Conservation (phyloP, 768 basidiomycete genomes). For the Paxillus rubicundulus region DNA sequence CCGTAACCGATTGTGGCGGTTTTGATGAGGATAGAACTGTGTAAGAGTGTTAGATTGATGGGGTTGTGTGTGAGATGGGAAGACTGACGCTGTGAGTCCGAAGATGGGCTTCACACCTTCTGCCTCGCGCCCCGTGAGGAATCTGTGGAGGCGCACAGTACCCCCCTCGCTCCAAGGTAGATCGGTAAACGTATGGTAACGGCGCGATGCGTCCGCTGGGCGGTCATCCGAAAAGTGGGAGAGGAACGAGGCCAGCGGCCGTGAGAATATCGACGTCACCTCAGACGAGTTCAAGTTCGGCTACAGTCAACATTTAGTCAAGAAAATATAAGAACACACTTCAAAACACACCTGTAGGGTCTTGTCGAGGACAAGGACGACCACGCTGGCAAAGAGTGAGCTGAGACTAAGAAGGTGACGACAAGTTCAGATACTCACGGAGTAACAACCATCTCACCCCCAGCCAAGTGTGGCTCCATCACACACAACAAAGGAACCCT, state of each 20-base stretch:
- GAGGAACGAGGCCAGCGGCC: conserved; percentile 75
- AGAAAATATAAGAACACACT: not conserved
- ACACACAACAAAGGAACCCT: conserved; percentile 76
- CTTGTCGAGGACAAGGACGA: conserved; percentile 81
- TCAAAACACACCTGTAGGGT: conserved; percentile 54
- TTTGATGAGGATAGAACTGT: conserved; percentile 51
- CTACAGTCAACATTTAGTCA: conserved; percentile 33
- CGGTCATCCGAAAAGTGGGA: conserved; percentile 58
- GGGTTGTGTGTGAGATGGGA: not conserved
- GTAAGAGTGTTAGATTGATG: not conserved
- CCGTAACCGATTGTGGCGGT: conserved; percentile 50
- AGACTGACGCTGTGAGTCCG: conserved; percentile 79
- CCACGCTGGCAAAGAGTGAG: conserved; percentile 50
- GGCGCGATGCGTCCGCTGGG: conserved; percentile 41
- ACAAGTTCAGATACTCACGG: conserved; percentile 57
- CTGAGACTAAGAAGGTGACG: not conserved
- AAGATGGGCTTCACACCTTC: conserved; percentile 87
- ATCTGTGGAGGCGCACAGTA: conserved; percentile 59
- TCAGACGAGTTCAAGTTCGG: conserved; percentile 79
- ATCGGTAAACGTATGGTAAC: conserved; percentile 68
- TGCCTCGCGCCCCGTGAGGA: conserved; percentile 83
- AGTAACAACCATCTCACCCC: conserved; percentile 71
- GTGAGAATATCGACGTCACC: conserved; percentile 81
- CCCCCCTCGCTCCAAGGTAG: conserved; percentile 41
- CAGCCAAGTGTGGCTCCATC: conserved; percentile 76